A percentile compares a stretch with the other conserved stretches of the same genome.
phyloP scores from a whole-genome alignment of 768 basidiomycete genomes.

The Lanmaoa pseudosensibilis region DNA sequence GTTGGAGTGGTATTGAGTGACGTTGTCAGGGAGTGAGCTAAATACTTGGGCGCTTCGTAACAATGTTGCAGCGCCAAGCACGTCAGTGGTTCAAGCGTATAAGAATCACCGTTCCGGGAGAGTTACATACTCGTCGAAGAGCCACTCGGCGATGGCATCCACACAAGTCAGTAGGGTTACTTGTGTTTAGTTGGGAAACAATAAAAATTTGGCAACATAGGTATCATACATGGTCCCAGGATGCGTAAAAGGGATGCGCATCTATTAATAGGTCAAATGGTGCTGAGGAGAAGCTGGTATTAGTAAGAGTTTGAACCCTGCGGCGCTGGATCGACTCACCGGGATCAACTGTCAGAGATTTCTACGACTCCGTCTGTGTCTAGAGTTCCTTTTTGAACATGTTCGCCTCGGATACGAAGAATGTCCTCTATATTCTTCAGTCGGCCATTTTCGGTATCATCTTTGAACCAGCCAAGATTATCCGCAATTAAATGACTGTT shows the following conservation, averaged over 20 bases:
- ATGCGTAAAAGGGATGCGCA: background rate
- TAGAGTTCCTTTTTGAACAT: conserved; percentile 52
- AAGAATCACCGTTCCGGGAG: background rate
- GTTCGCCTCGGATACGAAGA: conserved; percentile 75
- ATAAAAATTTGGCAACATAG: background rate
- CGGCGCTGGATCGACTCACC: conserved; percentile 3
- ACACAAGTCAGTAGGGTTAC: background rate
- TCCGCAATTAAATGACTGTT: conserved; percentile 83
- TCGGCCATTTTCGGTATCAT: conserved; percentile 69
- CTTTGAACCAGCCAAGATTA: conserved; percentile 90
- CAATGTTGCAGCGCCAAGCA: background rate
- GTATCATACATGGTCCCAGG: conserved; percentile 11
- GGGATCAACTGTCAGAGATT: conserved; percentile 36
- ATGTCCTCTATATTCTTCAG: conserved; percentile 82
- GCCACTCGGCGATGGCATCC: background rate
- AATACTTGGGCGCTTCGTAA: background rate
- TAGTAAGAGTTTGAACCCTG: background rate
- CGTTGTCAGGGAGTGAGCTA: background rate
- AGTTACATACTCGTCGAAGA: background rate
- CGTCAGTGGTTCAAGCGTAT: background rate
- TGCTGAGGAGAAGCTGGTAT: background rate
- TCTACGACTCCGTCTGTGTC: conserved; percentile 56
- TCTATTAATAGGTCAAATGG: background rate
- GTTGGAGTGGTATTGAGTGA: background rate
- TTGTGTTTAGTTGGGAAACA: background rate